These are phyloP conservation scores for Microsporum canis DNA, from an alignment of 2,329 filamentous ascomycete species.

Conservation along the genomic window DNA sequence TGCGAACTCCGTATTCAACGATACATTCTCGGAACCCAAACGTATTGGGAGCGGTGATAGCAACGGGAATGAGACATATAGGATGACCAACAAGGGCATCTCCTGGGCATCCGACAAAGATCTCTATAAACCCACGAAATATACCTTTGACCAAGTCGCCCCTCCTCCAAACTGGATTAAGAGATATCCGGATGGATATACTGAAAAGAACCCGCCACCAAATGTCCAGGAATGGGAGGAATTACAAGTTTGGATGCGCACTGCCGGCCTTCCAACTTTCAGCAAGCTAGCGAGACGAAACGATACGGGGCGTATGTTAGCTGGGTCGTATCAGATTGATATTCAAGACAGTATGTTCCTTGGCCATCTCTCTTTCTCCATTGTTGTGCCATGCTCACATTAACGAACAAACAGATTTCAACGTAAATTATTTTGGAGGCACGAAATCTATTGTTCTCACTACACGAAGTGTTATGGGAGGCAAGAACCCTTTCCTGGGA, in stretches of 20 bases:
- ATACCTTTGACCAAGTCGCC: slow-evolving; percentile 53
- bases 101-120: slow-evolving; percentile 76
- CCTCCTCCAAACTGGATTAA: slow-evolving; percentile 79
- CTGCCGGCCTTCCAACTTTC: slow-evolving; percentile 83
- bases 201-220: slow-evolving; percentile 52
- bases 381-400: neutral
- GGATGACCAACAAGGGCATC: slow-evolving; percentile 67
- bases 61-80: slow-evolving; percentile 46
- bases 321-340: slow-evolving; percentile 63
- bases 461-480: slow-evolving; percentile 84
- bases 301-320: slow-evolving; percentile 53
- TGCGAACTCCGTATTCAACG: slow-evolving; percentile 95
- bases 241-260: slow-evolving; percentile 98
- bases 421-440: slow-evolving; percentile 64
- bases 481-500: slow-evolving; percentile 87
- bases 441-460: slow-evolving; percentile 85
- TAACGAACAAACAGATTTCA: slow-evolving; percentile 53
- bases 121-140: slow-evolving; percentile 61
- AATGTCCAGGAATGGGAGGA: slow-evolving; percentile 64
- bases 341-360: slow-evolving; percentile 66
- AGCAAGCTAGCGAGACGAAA: slow-evolving; percentile 87
- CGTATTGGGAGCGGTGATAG: slow-evolving; percentile 41
- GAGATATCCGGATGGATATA: slow-evolving; percentile 62
- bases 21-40: slow-evolving; percentile 62
- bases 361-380: neutral